phyloP scores from a whole-genome alignment of 129 eudicot genomes.

The Calendula officinalis region DNA sequence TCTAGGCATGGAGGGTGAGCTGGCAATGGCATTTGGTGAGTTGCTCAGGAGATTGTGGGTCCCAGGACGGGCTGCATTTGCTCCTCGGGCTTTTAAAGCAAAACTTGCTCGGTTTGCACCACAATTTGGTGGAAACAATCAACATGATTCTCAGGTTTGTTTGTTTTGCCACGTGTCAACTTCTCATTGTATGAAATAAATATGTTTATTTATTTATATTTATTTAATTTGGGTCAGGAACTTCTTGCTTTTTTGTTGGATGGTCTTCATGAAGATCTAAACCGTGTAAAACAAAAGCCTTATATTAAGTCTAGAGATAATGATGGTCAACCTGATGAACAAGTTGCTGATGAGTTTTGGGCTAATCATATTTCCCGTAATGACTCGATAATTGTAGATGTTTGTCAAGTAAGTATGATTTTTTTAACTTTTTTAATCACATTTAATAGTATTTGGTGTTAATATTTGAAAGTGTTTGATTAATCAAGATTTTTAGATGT shows the following conservation, averaged over 20 bases:
- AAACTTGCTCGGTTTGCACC: conserved; percentile 97
- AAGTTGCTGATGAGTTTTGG: conserved; percentile 97
- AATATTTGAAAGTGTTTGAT: not conserved
- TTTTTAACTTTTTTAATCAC: not conserved
- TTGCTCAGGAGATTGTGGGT: conserved; percentile 83
- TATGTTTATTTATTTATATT: not conserved
- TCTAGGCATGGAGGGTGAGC: conserved; percentile 98
- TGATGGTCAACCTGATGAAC: conserved; percentile 90
- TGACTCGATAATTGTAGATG: conserved; percentile 98
- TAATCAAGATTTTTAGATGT: conserved; percentile 15
- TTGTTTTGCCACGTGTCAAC: conserved; percentile 4
- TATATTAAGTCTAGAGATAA: conserved; percentile 76
- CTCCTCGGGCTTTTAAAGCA: conserved; percentile 80
- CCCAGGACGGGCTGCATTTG: conserved; percentile 81
- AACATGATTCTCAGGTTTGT: conserved; percentile 99
- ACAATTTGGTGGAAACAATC: conserved; percentile 84
- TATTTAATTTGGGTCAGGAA: conserved; percentile 45
- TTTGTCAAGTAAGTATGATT: conserved; percentile 69
- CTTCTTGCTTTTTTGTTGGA: conserved; percentile 94
- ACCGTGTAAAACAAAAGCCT: conserved; percentile 93
- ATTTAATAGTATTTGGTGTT: conserved; percentile 7
- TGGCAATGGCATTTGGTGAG: conserved; percentile 94
- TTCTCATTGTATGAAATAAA: conserved; percentile 5
- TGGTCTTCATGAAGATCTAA: conserved; percentile 97
- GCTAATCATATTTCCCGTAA: conserved; percentile 93